These are phyloP conservation scores for Plasmodium chabaudi DNA, from an alignment of 169 alveolate species.

Conservation along the genomic window DNA sequence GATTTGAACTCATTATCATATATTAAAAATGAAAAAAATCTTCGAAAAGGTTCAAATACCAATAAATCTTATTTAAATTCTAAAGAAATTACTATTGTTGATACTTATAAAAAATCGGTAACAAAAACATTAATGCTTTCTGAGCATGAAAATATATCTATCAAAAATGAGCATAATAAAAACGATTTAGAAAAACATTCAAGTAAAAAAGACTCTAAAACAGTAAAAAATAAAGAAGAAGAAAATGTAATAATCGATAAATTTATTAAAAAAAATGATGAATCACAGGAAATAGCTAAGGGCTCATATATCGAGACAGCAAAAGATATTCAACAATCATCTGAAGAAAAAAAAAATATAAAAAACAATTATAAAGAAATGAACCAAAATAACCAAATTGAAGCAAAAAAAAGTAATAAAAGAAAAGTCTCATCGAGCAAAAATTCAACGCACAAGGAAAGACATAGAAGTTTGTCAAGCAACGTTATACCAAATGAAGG, in stretches of 20 bases:
- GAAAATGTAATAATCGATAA: conserved; percentile 57
- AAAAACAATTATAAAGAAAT: no score
- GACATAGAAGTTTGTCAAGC: no score
- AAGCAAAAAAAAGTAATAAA: neutral
- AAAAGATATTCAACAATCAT: neutral
- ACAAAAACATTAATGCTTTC: no score
- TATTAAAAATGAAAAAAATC: neutral
- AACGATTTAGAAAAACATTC: neutral
- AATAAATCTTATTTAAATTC: neutral
- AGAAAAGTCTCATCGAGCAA: no score
- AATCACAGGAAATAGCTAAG: neutral
- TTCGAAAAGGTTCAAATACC: neutral
- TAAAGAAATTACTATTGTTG: neutral
- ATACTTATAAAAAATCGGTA: neutral
- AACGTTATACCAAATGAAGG: no score
- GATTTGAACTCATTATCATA: neutral
- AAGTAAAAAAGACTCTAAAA: neutral
- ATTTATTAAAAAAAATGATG: conserved; percentile 33
- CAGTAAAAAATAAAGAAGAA: conserved; percentile 28
- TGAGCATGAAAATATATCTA: no score
- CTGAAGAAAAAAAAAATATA: no score
- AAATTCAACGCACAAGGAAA: no score
- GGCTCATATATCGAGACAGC: neutral
- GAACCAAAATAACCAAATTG: neutral
- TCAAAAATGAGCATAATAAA: neutral